Evolutionary conservation across 768 basidiomycete species (phyloP).

Genomic region (Gautieria morchelliformis): DNA sequence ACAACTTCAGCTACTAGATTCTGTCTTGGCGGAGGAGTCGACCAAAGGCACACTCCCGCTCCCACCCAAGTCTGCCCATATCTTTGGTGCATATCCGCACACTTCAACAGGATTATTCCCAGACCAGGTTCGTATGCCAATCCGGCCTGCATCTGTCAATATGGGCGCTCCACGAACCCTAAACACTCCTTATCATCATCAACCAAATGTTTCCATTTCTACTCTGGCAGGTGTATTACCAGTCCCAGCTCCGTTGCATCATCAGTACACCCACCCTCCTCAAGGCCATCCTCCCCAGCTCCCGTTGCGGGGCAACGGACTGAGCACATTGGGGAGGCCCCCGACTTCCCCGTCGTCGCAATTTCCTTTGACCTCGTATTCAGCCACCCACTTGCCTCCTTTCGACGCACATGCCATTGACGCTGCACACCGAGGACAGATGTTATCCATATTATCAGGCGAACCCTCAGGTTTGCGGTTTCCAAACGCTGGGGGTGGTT

Average conservation of each 20-base stretch:
- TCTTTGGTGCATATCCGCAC: not conserved
- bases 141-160: not conserved
- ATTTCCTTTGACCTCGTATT: not conserved
- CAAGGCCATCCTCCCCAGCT: not conserved
- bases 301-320: not conserved
- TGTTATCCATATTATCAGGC: not conserved
- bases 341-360: not conserved
- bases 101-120: not conserved
- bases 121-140: not conserved
- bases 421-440: not conserved
- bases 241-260: not conserved
- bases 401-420: not conserved
- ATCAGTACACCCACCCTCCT: not conserved
- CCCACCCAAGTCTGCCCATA: not conserved
- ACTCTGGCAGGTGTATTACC: not conserved
- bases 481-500: not conserved
- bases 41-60: not conserved
- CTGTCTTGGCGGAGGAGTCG: constrained; percentile 3
- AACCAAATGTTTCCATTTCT: not conserved
- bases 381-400: not conserved
- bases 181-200: not conserved
- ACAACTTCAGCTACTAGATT: constrained; percentile 7
- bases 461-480: not conserved
- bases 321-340: not conserved
- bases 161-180: not conserved